Base-by-base conservation (phyloP, 2,329 filamentous ascomycete genomes). In the Chrysosporium queenslandicum region DNA sequence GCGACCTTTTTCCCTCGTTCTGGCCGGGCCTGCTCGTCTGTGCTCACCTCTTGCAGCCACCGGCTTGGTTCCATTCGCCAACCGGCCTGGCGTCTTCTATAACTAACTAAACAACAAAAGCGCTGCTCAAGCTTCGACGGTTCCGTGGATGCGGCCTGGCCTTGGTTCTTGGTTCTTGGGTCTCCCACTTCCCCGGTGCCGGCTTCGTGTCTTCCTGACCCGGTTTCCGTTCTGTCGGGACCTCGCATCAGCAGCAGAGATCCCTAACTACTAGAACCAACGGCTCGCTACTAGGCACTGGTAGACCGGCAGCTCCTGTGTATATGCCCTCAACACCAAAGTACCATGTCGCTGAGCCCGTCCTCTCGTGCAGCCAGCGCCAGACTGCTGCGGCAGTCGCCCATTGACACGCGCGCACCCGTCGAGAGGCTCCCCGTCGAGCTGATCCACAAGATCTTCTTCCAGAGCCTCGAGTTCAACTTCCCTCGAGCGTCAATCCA, bases 401-500 rank as follows among this genome's bases (percentile, higher is more conserved):
- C 36, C n/a, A 29, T 8, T 8, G 49, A 45, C 21, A 18, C 29
- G n/a, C 43, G 43, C 4, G 39, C 56, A 1, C 57, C 57, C 12
- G 29, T 59, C 18, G 57, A 59, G 41, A 45, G 41, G 25, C 51
- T 59, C 20, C 57, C 57, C 4, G 41, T 53, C 37, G 57, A 59
- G 39, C 21, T 59, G 6, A 46, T 78, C 4, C 71, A 79, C 55
- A 66, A 67, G 41, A 77, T 79, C 48, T 78, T 78, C 59, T 66
- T 75, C n/a, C 59, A 68, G 27, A 68, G 69, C 20, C 63, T 73
- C n/a, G 74, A 77, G 58, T 58, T 76, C 56, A 72, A 74, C 46
- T 64, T 76, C 9, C 68, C 73, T 0, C 65, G 66, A 39, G 66
- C 70, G 5, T 78, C 76, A 0, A 61, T 61, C 4, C 55, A 64